Percentiles rank a stretch among this genome's conserved stretches.
Conservation (phyloP, 495 filamentous ascomycete genomes). For the Aspergillus kassunensis region DNA sequence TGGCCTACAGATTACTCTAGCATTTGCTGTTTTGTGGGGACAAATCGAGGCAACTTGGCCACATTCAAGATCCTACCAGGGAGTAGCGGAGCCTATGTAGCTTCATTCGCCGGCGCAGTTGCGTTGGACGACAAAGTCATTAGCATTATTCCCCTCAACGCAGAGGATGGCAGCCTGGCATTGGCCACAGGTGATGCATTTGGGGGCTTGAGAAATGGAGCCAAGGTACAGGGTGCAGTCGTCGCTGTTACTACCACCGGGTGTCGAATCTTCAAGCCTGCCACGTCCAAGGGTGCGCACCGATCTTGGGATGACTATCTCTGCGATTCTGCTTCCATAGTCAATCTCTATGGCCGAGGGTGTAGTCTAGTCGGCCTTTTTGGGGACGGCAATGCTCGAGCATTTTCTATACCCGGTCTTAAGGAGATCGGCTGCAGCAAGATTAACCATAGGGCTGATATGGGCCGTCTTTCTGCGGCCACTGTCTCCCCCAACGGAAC, state of each 20-base stretch:
- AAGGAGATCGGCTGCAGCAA: conserved; percentile 74
- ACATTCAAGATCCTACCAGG: conserved; percentile 88
- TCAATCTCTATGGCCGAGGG: conserved; percentile 65
- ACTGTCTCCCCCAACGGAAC: conserved; percentile 72
- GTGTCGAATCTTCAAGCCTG: conserved; percentile 80
- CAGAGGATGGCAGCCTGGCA: conserved; percentile 71
- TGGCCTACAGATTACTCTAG: conserved; percentile 69
- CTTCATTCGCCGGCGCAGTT: conserved; percentile 61
- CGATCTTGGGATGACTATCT: conserved; percentile 80
- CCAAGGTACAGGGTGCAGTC: conserved; percentile 66
- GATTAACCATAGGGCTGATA: conserved; percentile 63
- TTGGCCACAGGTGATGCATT: conserved; percentile 70
- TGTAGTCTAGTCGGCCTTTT: conserved; percentile 81
- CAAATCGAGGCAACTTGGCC: conserved; percentile 71
- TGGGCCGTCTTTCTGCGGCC: conserved; percentile 61
- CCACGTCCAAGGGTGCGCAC: conserved; percentile 77
- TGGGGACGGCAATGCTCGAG: conserved; percentile 69
- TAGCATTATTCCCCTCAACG: conserved; percentile 70
- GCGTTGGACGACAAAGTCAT: conserved; percentile 69
- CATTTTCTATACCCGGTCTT: conserved; percentile 78
- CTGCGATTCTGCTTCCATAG: conserved; percentile 72
- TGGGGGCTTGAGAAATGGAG: conserved; percentile 64
- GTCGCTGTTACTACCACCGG: conserved; percentile 68
- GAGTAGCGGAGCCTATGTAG: conserved; percentile 64
- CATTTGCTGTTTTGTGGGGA: conserved; percentile 88